A percentile compares a stretch with the other conserved stretches of the same genome.
Evolutionary conservation across 2,329 filamentous ascomycete species (phyloP).

Genomic region (Exophiala viscosa): DNA sequence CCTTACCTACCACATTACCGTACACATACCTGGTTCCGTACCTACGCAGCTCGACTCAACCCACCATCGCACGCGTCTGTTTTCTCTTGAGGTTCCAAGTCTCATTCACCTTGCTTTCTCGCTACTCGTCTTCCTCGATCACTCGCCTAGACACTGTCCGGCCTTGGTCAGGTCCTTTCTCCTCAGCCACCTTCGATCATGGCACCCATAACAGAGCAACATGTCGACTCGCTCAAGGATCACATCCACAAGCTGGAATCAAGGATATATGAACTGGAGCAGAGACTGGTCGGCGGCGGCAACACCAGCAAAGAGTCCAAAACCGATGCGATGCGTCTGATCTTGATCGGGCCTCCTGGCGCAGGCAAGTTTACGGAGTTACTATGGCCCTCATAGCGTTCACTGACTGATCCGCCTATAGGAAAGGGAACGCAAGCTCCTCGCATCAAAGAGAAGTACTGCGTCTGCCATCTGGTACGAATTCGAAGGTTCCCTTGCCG

Average conservation of each 20-base stretch:
- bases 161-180: slow-evolving; percentile 30
- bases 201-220: slow-evolving; percentile 80
- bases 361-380: slow-evolving; percentile 65
- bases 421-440: slow-evolving; percentile 99
- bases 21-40: neutral
- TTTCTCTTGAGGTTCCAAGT: neutral
- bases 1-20: neutral
- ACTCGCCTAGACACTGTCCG: slow-evolving; percentile 21
- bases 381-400: slow-evolving; percentile 1
- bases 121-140: slow-evolving; percentile 27
- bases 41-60: neutral
- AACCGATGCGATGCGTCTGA: slow-evolving; percentile 78
- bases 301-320: slow-evolving; percentile 51
- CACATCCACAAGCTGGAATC: slow-evolving; percentile 79
- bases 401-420: slow-evolving; percentile 41
- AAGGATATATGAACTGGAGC: slow-evolving; percentile 81
- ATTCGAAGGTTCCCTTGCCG: neutral
- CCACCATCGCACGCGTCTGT: neutral
- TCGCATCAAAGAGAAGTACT: slow-evolving; percentile 97
- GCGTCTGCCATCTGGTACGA: slow-evolving; percentile 90
- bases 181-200: slow-evolving; percentile 52
- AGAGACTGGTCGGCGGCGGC: slow-evolving; percentile 55
- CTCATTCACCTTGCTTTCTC: slow-evolving; percentile 20
- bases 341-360: slow-evolving; percentile 94
- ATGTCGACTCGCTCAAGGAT: slow-evolving; percentile 76